Evolutionary conservation across 1,284 basidiomycete genomes (phyloP).

Genomic region (Takashimella tepidaria): DNA sequence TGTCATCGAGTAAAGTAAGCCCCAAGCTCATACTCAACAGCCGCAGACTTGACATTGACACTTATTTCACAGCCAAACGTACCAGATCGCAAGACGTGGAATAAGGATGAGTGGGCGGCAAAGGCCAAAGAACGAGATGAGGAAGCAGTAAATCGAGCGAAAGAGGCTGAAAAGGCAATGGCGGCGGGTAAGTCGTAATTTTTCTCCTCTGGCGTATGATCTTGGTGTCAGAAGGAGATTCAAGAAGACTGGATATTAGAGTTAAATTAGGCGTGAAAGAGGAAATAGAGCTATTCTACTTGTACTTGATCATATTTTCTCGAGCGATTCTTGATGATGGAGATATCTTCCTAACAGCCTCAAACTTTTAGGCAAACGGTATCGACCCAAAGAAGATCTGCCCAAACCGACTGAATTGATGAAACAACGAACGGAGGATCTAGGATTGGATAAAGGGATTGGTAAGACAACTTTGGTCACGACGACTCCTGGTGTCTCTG

Average conservation of each 20-base stretch:
- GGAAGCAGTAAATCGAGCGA: slow-evolving; percentile 36
- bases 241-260: no score
- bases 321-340: no score
- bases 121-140: slow-evolving; percentile 47
- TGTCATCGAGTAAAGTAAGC: neutral
- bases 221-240: neutral
- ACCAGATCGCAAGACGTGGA: slow-evolving; percentile 39
- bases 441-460: slow-evolving; percentile 86
- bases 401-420: slow-evolving; percentile 86
- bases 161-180: slow-evolving; percentile 49
- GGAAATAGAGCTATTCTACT: no score
- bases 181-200: slow-evolving; percentile 69
- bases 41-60: no score
- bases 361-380: slow-evolving; percentile 82
- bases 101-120: slow-evolving; percentile 46
- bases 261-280: no score
- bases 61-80: slow-evolving; percentile 2
- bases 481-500: slow-evolving; percentile 62
- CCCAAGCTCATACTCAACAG: no score
- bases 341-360: no score
- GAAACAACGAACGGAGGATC: slow-evolving; percentile 70
- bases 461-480: slow-evolving; percentile 83
- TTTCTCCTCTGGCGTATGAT: no score
- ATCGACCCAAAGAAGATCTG: slow-evolving; percentile 57
- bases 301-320: no score